phyloP scores from a whole-genome alignment of 2,329 filamentous ascomycete species.

The Magnaporthiopsis incrustans region DNA sequence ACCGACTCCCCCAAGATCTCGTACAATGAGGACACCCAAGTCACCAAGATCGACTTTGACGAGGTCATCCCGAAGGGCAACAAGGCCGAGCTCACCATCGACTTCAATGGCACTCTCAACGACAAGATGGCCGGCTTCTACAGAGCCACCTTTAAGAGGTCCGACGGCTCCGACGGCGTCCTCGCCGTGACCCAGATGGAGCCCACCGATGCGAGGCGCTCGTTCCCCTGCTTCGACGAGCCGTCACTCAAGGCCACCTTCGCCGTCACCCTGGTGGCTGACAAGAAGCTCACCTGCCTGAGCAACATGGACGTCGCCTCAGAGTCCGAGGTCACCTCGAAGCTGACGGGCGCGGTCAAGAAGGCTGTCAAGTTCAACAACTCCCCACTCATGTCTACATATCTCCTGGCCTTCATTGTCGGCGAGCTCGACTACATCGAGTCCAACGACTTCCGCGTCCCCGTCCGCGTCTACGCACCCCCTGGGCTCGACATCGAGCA shows the following conservation, averaged over 20 bases:
- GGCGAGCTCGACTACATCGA: slow-evolving; percentile 92
- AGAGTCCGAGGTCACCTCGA: slow-evolving; percentile 64
- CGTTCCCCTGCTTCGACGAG: slow-evolving; percentile 96
- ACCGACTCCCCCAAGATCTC: slow-evolving; percentile 59
- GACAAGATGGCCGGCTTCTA: slow-evolving; percentile 90
- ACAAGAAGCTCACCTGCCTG: slow-evolving; percentile 82
- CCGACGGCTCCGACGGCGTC: slow-evolving; percentile 70
- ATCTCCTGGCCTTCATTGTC: slow-evolving; percentile 87
- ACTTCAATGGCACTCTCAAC: slow-evolving; percentile 71
- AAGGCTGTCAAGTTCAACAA: slow-evolving; percentile 90
- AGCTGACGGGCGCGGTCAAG: slow-evolving; percentile 54
- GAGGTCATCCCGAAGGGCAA: slow-evolving; percentile 63
- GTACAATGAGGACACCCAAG: slow-evolving; percentile 73
- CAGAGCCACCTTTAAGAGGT: slow-evolving; percentile 81
- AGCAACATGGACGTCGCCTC: slow-evolving; percentile 94
- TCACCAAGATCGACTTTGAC: slow-evolving; percentile 72
- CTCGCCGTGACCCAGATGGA: slow-evolving; percentile 95
- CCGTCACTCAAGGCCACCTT: slow-evolving; percentile 89
- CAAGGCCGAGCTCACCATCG: slow-evolving; percentile 70
- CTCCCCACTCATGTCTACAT: slow-evolving; percentile 91
- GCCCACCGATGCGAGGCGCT: slow-evolving; percentile 83
- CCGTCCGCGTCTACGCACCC: slow-evolving; percentile 89
- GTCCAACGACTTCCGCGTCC: slow-evolving; percentile 83
- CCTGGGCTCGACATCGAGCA: slow-evolving; percentile 85
- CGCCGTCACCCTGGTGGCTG: slow-evolving; percentile 82